These are phyloP conservation scores for Penicillium expansum DNA, from an alignment of 2,329 filamentous ascomycete species.

Conservation along the genomic window DNA sequence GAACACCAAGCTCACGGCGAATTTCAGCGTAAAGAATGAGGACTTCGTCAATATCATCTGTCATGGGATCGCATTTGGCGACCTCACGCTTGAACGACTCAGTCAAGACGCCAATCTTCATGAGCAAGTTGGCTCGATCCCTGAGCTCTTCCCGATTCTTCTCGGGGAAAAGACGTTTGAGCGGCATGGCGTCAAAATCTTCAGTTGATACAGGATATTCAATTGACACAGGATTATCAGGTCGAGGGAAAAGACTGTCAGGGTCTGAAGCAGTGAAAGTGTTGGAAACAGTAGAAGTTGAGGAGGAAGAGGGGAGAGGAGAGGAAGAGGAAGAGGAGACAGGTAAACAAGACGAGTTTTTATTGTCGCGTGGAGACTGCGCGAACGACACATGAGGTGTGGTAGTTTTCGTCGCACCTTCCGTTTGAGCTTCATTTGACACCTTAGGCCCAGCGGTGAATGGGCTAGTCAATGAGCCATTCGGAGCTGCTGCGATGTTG, in stretches of 20 bases:
- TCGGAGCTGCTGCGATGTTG: background rate
- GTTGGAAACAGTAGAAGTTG: constrained; percentile 2
- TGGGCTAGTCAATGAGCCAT: background rate
- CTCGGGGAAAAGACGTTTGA: background rate
- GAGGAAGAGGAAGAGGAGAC: background rate
- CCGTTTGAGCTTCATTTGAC: background rate
- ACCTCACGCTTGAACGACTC: constrained; percentile 35
- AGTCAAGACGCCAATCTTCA: constrained; percentile 37
- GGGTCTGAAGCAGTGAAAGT: constrained; percentile 5
- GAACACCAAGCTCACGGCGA: constrained; percentile 38
- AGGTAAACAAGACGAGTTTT: background rate
- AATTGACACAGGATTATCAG: background rate
- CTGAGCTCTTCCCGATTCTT: background rate
- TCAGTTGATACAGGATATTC: background rate
- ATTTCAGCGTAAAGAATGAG: constrained; percentile 40
- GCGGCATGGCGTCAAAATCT: background rate
- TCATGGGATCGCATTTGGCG: constrained; percentile 30
- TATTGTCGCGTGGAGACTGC: background rate
- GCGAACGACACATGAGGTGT: background rate
- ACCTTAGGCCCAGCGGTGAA: background rate
- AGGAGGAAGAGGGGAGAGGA: background rate
- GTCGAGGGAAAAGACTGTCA: constrained; percentile 7
- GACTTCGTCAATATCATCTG: constrained; percentile 35
- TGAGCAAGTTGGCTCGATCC: constrained; percentile 6
- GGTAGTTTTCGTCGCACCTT: background rate